Base-by-base conservation (phyloP, 331 rosid genomes). In the Malus hybrid region DNA sequence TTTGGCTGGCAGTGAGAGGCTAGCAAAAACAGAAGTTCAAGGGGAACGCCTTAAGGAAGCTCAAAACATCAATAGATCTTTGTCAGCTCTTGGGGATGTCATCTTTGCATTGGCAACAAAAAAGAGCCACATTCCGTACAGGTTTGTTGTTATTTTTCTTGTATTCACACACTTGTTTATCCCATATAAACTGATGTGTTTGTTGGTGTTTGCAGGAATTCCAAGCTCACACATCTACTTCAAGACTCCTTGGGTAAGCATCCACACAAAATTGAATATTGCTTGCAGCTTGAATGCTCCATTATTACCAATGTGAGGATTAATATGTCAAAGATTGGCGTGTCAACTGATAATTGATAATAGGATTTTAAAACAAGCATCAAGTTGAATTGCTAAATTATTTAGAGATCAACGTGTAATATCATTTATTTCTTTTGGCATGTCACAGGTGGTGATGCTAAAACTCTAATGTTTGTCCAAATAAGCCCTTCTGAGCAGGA, bases 1-100 rank as follows among this genome's bases (percentile, higher is more conserved):
- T 81, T 82, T 90, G 86, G 96, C 96, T 34, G 96, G 96, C 46
- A 90, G 96, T 70, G 96, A 90, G 82, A 90, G 96, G 84, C 87
- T 90, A 50, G 91, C 87, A 34, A 90, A 88, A 84, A 90, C 96
- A 72, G 91, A 88, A 1, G 89, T 75, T 39, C 91, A 90, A 80
- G 93, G 96, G 66, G 84, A 86, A 70, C 87, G 96, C 30, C 91
- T 88, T 7, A 86, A 88, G 84, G 96, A 90, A 80, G 93, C 96
- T 46, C 96, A 86, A 76, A 90, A 88, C 75, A 90, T 90, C 66
- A 90, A 90, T 83, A 83, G 87, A 70, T 90, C 96, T 63, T 91
- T 90, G 73, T 85, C 96, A 15, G 93, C 96, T 72, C 96, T 90
- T 80, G 96, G 93, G 57, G 93, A 90, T 58, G 96, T 90, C 24